These are phyloP conservation scores for Tolypocladium tundrense DNA, from an alignment of 2,329 filamentous ascomycete species.

Conservation along the genomic window DNA sequence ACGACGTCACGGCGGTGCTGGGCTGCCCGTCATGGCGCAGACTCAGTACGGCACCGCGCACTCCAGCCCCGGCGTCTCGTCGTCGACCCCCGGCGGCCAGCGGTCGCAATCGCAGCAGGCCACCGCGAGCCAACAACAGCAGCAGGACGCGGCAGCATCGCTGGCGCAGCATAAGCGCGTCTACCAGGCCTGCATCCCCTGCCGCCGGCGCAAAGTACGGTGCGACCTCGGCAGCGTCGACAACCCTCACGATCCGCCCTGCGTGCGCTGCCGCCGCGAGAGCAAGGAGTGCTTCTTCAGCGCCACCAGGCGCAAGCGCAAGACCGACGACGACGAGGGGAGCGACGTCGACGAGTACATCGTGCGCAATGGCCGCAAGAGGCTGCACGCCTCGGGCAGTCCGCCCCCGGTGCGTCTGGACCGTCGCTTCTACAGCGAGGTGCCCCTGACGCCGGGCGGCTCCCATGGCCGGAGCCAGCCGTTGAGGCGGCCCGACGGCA, in stretches of 20 bases:
- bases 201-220: slow-evolving; percentile 50
- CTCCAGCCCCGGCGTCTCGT: slow-evolving; percentile 9
- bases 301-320: slow-evolving; percentile 84
- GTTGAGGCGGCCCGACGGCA: slow-evolving; percentile 48
- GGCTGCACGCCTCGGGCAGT: slow-evolving; percentile 38
- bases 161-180: slow-evolving; percentile 46
- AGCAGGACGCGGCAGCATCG: background rate
- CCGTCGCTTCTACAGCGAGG: slow-evolving; percentile 35
- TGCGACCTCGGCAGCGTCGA: slow-evolving; percentile 69
- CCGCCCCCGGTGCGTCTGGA: slow-evolving; percentile 30
- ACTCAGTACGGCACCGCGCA: slow-evolving; percentile 8
- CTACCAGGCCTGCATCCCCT: slow-evolving; percentile 54
- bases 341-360: slow-evolving; percentile 55
- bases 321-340: slow-evolving; percentile 50
- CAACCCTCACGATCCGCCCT: slow-evolving; percentile 87
- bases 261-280: slow-evolving; percentile 85
- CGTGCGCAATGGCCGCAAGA: slow-evolving; percentile 63
- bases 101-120: slow-evolving; percentile 9
- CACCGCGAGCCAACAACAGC: slow-evolving; percentile 6
- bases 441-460: slow-evolving; percentile 54
- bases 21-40: slow-evolving; percentile 10
- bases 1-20: slow-evolving; percentile 3
- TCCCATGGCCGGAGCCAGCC: slow-evolving; percentile 57
- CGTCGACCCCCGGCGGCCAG: slow-evolving; percentile 6
- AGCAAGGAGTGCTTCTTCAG: slow-evolving; percentile 97